phyloP scores from a whole-genome alignment of 2,329 filamentous ascomycete species.

The Polytolypa hystricis region DNA sequence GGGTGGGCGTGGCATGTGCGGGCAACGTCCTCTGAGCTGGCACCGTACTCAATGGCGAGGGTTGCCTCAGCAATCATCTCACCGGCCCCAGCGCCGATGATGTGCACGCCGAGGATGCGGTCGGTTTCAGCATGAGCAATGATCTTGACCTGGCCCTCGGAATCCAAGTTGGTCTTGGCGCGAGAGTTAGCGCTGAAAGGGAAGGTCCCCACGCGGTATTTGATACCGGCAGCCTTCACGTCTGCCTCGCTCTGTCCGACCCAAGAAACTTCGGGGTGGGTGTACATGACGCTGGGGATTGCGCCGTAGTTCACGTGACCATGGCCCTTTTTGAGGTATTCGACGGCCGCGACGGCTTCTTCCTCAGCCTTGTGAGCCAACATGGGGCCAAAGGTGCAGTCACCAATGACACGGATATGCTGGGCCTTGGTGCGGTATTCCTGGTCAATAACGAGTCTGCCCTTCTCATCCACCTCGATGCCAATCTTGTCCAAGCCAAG shows the following conservation, averaged over 20 bases:
- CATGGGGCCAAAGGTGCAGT: conserved; percentile 96
- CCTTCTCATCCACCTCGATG: conserved; percentile 81
- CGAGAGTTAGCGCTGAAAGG: conserved; percentile 97
- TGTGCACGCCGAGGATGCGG: conserved; percentile 88
- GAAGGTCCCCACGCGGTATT: conserved; percentile 89
- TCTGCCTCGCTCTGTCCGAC: conserved; percentile 97
- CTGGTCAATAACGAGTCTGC: conserved; percentile 91
- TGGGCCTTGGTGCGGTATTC: conserved; percentile 97
- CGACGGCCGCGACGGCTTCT: conserved; percentile 85
- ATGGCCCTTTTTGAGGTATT: conserved; percentile 96
- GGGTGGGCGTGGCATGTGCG: conserved; percentile 95
- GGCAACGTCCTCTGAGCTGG: conserved; percentile 86
- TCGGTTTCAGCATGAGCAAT: conserved; percentile 93
- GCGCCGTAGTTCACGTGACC: conserved; percentile 98
- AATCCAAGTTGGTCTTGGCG: conserved; percentile 96
- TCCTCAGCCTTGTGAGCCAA: conserved; percentile 99
- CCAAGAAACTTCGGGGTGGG: conserved; percentile 96
- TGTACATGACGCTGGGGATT: conserved; percentile 99
- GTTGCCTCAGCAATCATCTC: conserved; percentile 99
- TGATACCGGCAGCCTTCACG: conserved; percentile 76
- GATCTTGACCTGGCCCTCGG: conserved; percentile 95
- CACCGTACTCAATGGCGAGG: conserved; percentile 90
- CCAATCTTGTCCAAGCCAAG: conserved; percentile 82
- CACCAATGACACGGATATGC: conserved; percentile 93
- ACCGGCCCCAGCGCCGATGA: conserved; percentile 88